Percentiles rank a stretch among this genome's conserved stretches.
Evolutionary conservation across 2,329 filamentous ascomycete genomes (phyloP).

Genomic region (Lecanosticta acicola): DNA sequence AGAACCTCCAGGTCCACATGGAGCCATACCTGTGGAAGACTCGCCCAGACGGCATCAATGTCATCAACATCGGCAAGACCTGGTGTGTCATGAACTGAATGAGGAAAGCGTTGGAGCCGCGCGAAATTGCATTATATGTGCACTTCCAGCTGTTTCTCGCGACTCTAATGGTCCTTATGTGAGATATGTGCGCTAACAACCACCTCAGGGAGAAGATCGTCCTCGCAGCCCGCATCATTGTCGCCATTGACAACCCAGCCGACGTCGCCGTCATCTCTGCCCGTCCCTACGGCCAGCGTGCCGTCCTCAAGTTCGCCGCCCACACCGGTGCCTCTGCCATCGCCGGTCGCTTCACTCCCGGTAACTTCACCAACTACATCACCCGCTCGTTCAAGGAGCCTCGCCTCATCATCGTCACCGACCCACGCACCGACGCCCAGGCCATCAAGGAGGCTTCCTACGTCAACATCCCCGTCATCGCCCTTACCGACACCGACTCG

Average conservation of each 20-base stretch:
- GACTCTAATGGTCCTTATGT: neutral
- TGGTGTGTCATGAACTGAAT: conserved; percentile 58
- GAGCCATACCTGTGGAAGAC: conserved; percentile 99
- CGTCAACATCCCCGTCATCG: conserved; percentile 99
- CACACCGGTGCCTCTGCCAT: conserved; percentile 98
- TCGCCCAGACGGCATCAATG: conserved; percentile 94
- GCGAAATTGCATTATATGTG: neutral
- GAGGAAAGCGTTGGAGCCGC: neutral
- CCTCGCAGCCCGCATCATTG: conserved; percentile 96
- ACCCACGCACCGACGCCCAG: conserved; percentile 98
- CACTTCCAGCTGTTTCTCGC: conserved; percentile 1
- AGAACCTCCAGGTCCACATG: conserved; percentile 99
- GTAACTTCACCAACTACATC: conserved; percentile 99
- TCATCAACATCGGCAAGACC: conserved; percentile 99
- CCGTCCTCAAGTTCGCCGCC: conserved; percentile 98
- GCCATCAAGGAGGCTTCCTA: conserved; percentile 99
- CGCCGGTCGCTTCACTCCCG: conserved; percentile 98
- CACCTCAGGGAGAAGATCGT: conserved; percentile 95
- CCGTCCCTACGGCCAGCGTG: conserved; percentile 98
- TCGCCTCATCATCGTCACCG: conserved; percentile 98
- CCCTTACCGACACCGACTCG: conserved; percentile 97
- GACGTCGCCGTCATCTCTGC: conserved; percentile 99
- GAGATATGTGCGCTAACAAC: conserved; percentile 13
- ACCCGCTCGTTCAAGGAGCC: conserved; percentile 99
- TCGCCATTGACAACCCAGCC: conserved; percentile 97